Conservation (phyloP, 208 protist species). For the Leishmania aethiopica region DNA sequence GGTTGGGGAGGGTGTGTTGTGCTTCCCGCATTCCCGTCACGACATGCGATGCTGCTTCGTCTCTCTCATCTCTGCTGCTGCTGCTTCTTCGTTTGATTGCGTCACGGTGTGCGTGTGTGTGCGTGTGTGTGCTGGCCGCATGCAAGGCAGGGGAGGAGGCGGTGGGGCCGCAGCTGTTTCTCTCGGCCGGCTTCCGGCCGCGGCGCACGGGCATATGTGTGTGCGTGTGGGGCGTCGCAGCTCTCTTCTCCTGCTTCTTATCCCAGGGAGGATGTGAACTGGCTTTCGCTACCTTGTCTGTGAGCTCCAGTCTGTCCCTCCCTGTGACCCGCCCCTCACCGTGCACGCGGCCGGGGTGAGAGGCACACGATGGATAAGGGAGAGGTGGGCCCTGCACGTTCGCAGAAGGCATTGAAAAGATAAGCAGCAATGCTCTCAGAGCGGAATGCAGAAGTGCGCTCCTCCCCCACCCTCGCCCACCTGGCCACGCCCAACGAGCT, state of each 20-base stretch:
- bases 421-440: background rate
- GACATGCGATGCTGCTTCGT: too few relatives aligned
- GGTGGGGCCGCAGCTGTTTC: background rate
- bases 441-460: background rate
- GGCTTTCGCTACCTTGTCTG: background rate
- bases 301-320: background rate
- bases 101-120: background rate
- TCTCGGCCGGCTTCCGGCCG: background rate
- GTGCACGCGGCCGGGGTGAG: background rate
- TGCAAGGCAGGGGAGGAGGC: too few relatives aligned
- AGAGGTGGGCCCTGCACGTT: background rate
- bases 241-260: background rate
- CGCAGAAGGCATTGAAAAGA: background rate
- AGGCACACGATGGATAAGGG: background rate
- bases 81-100: background rate
- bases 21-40: too few relatives aligned
- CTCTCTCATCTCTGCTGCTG: background rate
- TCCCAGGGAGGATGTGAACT: background rate
- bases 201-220: background rate
- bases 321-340: background rate
- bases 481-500: background rate
- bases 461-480: background rate
- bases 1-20: too few relatives aligned
- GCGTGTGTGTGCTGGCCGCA: too few relatives aligned
- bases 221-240: background rate